Evolutionary conservation across 306 rosid species (phyloP).

Genomic region (Abrus pulchellus): DNA sequence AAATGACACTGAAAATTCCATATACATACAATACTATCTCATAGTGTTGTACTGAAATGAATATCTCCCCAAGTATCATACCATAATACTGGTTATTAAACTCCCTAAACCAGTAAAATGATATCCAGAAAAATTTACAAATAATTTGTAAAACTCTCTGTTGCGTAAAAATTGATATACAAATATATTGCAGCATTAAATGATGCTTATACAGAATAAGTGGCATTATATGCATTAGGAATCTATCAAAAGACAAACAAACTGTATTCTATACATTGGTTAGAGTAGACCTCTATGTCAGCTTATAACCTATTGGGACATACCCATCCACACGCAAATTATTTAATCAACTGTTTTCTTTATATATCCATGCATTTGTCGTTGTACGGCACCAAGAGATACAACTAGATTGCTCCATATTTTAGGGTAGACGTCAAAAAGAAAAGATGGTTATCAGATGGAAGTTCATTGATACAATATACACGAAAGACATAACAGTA

Average conservation of each 20-base stretch:
- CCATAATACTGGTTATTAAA: not conserved
- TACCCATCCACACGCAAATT: slow-evolving; percentile 3
- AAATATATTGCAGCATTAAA: slow-evolving; percentile 23
- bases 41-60: not conserved
- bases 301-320: slow-evolving; percentile 18
- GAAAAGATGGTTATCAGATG: slow-evolving; percentile 5
- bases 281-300: slow-evolving; percentile 33
- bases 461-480: slow-evolving; percentile 34
- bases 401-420: slow-evolving; percentile 2
- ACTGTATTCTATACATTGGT: slow-evolving; percentile 34
- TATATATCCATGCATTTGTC: slow-evolving; percentile 4
- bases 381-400: slow-evolving; percentile 35
- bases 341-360: slow-evolving; percentile 1
- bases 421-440: slow-evolving; percentile 15
- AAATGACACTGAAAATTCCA: slow-evolving; percentile 18
- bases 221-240: not conserved
- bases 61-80: not conserved
- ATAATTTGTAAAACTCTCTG: slow-evolving; percentile 14
- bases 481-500: slow-evolving; percentile 37
- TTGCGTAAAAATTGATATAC: slow-evolving; percentile 15
- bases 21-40: not conserved
- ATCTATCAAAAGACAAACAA: slow-evolving; percentile 22
- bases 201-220: not conserved
- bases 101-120: not conserved
- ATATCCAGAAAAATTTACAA: slow-evolving; percentile 1